These are phyloP conservation scores for Cryptosporidium ryanae DNA, from an alignment of 169 alveolate genomes.

Conservation along the genomic window DNA sequence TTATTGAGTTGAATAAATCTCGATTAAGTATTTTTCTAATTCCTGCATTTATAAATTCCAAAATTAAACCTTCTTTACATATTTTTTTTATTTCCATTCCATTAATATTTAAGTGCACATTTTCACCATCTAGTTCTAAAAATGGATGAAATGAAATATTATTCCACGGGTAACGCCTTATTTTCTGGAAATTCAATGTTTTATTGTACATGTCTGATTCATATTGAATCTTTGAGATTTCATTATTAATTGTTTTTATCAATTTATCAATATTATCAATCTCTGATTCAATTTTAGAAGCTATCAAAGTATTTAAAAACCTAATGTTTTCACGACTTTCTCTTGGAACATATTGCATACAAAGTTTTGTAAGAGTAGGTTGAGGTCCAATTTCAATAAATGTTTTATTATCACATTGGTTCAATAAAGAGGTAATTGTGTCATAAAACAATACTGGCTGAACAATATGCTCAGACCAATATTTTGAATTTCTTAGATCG, in stretches of 20 bases:
- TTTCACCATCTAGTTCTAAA: neutral
- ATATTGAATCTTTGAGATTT: neutral
- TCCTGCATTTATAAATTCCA: constrained; percentile 54
- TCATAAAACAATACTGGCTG: constrained; percentile 60
- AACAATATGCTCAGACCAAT: constrained; percentile 59
- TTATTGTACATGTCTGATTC: neutral
- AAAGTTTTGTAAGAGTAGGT: constrained; percentile 53
- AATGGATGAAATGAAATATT: constrained; percentile 34
- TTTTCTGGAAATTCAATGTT: constrained; percentile 1
- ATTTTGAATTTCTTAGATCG: constrained; percentile 20
- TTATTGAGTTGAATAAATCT: constrained; percentile 14
- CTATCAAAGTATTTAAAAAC: constrained; percentile 3
- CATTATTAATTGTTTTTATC: neutral
- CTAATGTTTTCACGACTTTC: constrained; percentile 12
- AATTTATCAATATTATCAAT: constrained; percentile 3
- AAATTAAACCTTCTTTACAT: neutral
- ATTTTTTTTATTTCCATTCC: neutral
- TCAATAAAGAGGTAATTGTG: constrained; percentile 23
- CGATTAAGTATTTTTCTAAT: constrained; percentile 15
- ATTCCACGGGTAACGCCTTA: constrained; percentile 64
- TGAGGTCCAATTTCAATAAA: constrained; percentile 57
- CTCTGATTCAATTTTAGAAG: constrained; percentile 29
- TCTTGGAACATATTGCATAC: constrained; percentile 24
- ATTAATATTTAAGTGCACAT: neutral
- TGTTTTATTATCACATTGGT: neutral